Evolutionary conservation across 2,329 filamentous ascomycete genomes (phyloP).

Genomic region (Fusarium fracticaudum): DNA sequence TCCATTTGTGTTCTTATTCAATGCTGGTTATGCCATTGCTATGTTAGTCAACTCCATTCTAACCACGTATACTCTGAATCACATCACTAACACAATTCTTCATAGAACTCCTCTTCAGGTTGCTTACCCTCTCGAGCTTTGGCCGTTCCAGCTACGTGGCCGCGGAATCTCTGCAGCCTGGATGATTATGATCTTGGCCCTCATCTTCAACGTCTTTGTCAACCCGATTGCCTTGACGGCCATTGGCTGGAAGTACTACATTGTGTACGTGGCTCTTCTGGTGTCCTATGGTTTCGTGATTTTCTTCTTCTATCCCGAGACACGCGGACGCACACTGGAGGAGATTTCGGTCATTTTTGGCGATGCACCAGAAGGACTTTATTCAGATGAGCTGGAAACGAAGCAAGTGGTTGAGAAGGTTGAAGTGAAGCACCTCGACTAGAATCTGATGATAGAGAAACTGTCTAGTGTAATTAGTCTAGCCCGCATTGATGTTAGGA

Average conservation of each 20-base stretch:
- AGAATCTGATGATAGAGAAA: background rate
- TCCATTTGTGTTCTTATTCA: slow-evolving; percentile 12
- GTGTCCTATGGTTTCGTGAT: slow-evolving; percentile 10
- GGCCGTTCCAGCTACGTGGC: slow-evolving; percentile 17
- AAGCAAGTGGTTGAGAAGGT: slow-evolving; percentile 8
- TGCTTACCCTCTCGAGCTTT: slow-evolving; percentile 12
- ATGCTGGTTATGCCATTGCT: slow-evolving; percentile 12
- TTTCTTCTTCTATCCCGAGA: slow-evolving; percentile 19
- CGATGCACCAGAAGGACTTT: slow-evolving; percentile 10
- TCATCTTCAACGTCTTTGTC: slow-evolving; percentile 18
- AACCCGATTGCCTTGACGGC: slow-evolving; percentile 1
- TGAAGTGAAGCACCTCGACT: slow-evolving; percentile 14
- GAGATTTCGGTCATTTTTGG: slow-evolving; percentile 15
- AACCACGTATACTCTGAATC: background rate
- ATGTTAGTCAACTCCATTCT: background rate
- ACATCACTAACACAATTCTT: background rate
- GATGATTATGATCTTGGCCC: slow-evolving; percentile 15
- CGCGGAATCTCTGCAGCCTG: slow-evolving; percentile 13
- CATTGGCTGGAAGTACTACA: slow-evolving; percentile 18
- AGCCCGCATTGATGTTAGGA: background rate
- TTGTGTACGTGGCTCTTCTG: slow-evolving; percentile 6
- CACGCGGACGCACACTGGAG: slow-evolving; percentile 1
- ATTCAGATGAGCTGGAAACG: background rate
- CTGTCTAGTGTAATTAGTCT: background rate
- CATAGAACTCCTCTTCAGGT: slow-evolving; percentile 7